phyloP scores from a whole-genome alignment of 2,329 filamentous ascomycete species.

The Karstenula rhodostoma region DNA sequence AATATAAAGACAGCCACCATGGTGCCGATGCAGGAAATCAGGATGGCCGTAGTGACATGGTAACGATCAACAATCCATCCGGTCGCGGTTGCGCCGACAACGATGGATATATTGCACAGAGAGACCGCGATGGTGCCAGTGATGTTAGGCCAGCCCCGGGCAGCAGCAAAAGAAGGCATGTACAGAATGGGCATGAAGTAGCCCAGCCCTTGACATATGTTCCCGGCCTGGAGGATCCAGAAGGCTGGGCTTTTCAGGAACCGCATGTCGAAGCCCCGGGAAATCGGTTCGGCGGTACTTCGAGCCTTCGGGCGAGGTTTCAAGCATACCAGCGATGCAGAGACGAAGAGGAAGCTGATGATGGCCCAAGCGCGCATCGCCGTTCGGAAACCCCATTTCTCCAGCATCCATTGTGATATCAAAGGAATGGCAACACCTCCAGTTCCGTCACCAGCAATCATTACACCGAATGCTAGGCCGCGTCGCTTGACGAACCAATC shows the following conservation, averaged over 20 bases:
- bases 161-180: conserved; percentile 22
- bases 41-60: conserved; percentile 47
- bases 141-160: conserved; percentile 30
- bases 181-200: conserved; percentile 49
- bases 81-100: conserved; percentile 37
- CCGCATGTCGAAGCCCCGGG: conserved; percentile 38
- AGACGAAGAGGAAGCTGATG: conserved; percentile 7
- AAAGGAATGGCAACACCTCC: conserved; percentile 9
- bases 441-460: conserved; percentile 10
- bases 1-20: conserved; percentile 49
- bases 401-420: conserved; percentile 6
- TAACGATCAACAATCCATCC: conserved; percentile 51
- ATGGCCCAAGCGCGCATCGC: conserved; percentile 8
- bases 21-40: conserved; percentile 49
- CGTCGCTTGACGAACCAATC: conserved; percentile 68
- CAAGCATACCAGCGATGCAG: conserved; percentile 1
- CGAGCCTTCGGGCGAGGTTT: background rate
- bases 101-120: conserved; percentile 38
- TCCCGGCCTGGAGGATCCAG: conserved; percentile 42
- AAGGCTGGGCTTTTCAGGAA: conserved; percentile 37
- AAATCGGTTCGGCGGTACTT: background rate
- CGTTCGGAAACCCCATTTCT: conserved; percentile 3
- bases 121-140: conserved; percentile 41
- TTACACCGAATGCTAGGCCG: conserved; percentile 65
- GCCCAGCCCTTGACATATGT: conserved; percentile 43